Percentiles rank a stretch among this genome's conserved stretches.
Conservation (phyloP, 306 rosid species). For the Sicyos baderoa region DNA sequence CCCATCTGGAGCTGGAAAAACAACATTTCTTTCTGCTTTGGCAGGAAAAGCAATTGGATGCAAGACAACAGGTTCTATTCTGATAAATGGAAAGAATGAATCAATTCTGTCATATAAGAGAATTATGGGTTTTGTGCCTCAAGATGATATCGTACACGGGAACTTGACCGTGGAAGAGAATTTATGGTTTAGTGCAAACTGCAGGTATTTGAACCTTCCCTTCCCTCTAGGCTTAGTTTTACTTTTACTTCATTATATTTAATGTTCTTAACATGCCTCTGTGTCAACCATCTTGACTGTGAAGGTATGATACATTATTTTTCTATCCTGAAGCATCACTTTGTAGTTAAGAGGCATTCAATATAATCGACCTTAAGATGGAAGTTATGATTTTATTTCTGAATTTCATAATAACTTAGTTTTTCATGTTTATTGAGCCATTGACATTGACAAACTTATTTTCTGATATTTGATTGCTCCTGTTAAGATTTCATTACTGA, state of each 20-base stretch:
- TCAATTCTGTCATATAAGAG: slow-evolving; percentile 77
- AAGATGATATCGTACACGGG: slow-evolving; percentile 96
- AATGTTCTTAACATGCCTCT: slow-evolving; percentile 14
- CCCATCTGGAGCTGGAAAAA: slow-evolving; percentile 98
- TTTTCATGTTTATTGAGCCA: neutral
- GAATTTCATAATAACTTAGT: neutral
- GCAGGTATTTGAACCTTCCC: slow-evolving; percentile 54
- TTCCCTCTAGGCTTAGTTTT: slow-evolving; percentile 24
- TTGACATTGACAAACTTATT: neutral
- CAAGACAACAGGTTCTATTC: slow-evolving; percentile 58
- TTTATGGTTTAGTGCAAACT: slow-evolving; percentile 94
- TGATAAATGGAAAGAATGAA: slow-evolving; percentile 67
- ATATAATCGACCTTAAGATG: neutral
- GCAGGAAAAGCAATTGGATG: slow-evolving; percentile 90
- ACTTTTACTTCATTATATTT: slow-evolving; percentile 18
- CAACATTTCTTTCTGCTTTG: slow-evolving; percentile 81
- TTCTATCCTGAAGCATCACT: neutral
- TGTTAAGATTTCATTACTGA: slow-evolving; percentile 5
- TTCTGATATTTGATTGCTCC: slow-evolving; percentile 11
- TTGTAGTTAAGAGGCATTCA: neutral
- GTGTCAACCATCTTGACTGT: neutral
- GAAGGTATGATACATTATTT: neutral
- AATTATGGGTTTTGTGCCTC: slow-evolving; percentile 96
- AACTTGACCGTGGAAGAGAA: slow-evolving; percentile 95
- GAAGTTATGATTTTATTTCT: too few species aligned